These are phyloP conservation scores for Suillus hirtellus DNA, from an alignment of 768 basidiomycete genomes.

Conservation along the genomic window DNA sequence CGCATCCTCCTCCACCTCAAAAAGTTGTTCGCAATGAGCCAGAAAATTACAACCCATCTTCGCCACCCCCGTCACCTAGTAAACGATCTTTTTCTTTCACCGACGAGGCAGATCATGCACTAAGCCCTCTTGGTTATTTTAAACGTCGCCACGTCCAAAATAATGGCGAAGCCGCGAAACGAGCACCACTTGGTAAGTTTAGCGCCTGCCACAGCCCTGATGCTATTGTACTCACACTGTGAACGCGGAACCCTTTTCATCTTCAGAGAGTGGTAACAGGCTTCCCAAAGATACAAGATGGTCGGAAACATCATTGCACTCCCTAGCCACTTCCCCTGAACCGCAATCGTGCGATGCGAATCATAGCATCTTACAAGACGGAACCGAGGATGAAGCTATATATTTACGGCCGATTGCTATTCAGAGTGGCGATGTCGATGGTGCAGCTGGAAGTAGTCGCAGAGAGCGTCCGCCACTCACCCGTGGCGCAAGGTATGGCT, in stretches of 20 bases:
- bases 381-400: constrained; percentile 4
- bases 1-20: no score
- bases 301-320: constrained; percentile 13
- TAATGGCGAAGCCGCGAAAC: constrained; percentile 13
- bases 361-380: constrained; percentile 14
- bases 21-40: not conserved
- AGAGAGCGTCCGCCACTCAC: constrained; percentile 13
- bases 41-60: constrained; percentile 18
- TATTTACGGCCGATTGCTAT: constrained; percentile 28
- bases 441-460: constrained; percentile 10
- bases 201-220: not conserved
- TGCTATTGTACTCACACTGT: constrained; percentile 6
- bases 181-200: constrained; percentile 30
- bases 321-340: constrained; percentile 11
- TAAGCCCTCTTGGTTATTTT: constrained; percentile 13
- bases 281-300: constrained; percentile 8
- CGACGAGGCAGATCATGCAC: constrained; percentile 14
- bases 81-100: constrained; percentile 25
- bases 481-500: constrained; percentile 13
- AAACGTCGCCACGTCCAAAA: constrained; percentile 25
- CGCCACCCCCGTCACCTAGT: constrained; percentile 16
- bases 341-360: constrained; percentile 20
- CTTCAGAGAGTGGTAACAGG: constrained; percentile 23
- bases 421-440: not conserved
- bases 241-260: constrained; percentile 29